Base-by-base conservation (phyloP, 805 yeast genomes). In the Kurtzmaniella fragi region DNA sequence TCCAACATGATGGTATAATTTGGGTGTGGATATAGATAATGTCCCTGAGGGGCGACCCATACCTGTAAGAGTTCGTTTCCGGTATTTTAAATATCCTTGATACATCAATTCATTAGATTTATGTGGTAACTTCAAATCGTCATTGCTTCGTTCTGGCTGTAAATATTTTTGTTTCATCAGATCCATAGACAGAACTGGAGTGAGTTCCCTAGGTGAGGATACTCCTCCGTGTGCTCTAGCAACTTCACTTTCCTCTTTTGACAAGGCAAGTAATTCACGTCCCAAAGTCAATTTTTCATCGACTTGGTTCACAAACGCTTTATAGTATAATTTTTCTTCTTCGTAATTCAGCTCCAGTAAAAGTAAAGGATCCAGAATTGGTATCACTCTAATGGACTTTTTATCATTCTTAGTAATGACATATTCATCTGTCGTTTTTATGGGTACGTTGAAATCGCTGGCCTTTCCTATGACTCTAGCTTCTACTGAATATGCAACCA, bases 391-490 rank as follows among this genome's bases (percentile, higher is more conserved):
- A 17, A 68, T 53, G 6, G 64, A 66, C 26, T 54, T 45, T 12
- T 52, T 48, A 5, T 56, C 55, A 33, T 62, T 67, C 28, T 54
- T 53, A 16, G 66, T 68, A 31, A 67, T 52, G n/a, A 67, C 61
- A 39, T 67, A 68, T 43, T 54, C 59, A 39, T 68, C 67, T 2
- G 44, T 38, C 10, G 27, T 27, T 14, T 10, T 16, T 13, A 14
- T 15, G 11, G 30, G 10, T 13, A 36, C 12, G 5, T 35, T 14
- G 28, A 16, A 31, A 29, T 62, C 67, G 17, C 61, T 53, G 0
- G 71, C 68, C 26, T 54, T 62, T 5, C 72, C 73, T 27, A 68
- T 61, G 27, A 68, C 57, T 45, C 71, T 57, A 10, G 71, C 70
- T 40, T 57, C 62, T 4, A 68, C 61, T 30, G 62, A 57, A 44